Base-by-base conservation (phyloP, 108 stramenopile species). In the Skeletonema grethae region DNA sequence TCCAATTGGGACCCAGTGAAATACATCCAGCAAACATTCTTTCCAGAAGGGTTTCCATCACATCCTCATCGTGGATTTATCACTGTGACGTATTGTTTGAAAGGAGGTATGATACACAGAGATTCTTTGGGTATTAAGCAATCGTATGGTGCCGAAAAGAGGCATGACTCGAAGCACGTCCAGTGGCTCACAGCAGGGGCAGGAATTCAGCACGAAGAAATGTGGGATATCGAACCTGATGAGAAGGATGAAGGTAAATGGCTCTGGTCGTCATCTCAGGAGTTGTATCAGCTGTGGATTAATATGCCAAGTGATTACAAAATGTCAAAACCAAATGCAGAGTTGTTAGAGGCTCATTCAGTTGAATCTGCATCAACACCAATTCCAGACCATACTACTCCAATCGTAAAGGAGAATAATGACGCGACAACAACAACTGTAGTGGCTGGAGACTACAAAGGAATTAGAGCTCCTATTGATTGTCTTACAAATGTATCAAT, bases 201-300 rank as follows among this genome's bases (percentile, higher is more conserved):
- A n/a, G 95, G 95, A 11, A 61, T 93, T 39, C 72, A 92, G 69
- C 95, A 96, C 67, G 95, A 96, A 75, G 95, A 96, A 86, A 90
- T 96, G 88, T 96, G 89, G 85, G 84, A 90, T 76, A 69, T 84
- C 13, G 68, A 68, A 30, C 65, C 70, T 3, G 70, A 68, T 57
- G 53, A 43, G 7, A 29, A 65, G 34, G 76, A 71, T 41, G 12
- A 70, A 35, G 61, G 63, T 0, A 68, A 55, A 20, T 67, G 46
- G 34, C 48, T 82, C 7, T 60, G 66, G 45, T 70, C 77, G 24
- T 57, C 60, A 3, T 64, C 64, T 30, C 86, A 88, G 55, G 95
- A 96, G 75, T 61, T 96, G 56, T 96, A 83, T 82, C 95, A 96
- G 57, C 55, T 93, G 20, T 96, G 95, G 95, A 36, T 96, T 32